Evolutionary conservation across 2,329 filamentous ascomycete genomes (phyloP).

Genomic region (Colletotrichum limetticola): DNA sequence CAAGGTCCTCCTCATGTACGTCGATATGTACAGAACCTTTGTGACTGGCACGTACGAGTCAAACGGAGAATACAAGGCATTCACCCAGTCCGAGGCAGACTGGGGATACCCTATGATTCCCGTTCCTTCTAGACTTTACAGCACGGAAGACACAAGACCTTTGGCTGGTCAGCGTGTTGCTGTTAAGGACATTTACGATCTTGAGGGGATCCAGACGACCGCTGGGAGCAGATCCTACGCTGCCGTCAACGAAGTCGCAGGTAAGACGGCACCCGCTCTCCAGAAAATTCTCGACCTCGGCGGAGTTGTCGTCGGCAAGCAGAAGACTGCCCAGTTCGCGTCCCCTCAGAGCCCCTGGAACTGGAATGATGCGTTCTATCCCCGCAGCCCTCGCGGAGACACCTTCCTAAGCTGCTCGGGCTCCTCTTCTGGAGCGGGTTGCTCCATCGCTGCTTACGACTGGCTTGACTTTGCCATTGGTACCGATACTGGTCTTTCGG

Average conservation of each 20-base stretch:
- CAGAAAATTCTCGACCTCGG: slow-evolving; percentile 69
- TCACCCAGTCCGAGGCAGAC: neutral
- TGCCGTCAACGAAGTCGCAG: slow-evolving; percentile 58
- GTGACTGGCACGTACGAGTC: slow-evolving; percentile 20
- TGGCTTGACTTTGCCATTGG: slow-evolving; percentile 42
- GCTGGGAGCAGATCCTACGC: slow-evolving; percentile 70
- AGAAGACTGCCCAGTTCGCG: slow-evolving; percentile 61
- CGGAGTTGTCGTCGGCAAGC: slow-evolving; percentile 65
- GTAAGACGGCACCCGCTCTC: slow-evolving; percentile 59
- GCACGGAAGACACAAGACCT: slow-evolving; percentile 44
- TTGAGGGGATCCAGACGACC: slow-evolving; percentile 63
- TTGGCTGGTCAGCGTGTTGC: slow-evolving; percentile 50
- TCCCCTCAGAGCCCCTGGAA: slow-evolving; percentile 54
- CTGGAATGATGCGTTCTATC: slow-evolving; percentile 52
- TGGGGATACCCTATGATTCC: slow-evolving; percentile 38
- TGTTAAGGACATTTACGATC: slow-evolving; percentile 46
- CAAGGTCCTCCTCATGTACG: neutral
- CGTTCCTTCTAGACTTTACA: slow-evolving; percentile 52
- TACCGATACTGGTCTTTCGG: slow-evolving; percentile 40
- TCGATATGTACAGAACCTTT: slow-evolving; percentile 16
- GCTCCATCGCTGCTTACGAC: slow-evolving; percentile 42
- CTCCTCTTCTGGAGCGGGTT: slow-evolving; percentile 41
- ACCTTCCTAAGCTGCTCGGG: slow-evolving; percentile 49
- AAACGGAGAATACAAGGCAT: slow-evolving; percentile 12
- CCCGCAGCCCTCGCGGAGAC: slow-evolving; percentile 59